A percentile compares a stretch with the other conserved stretches of the same genome.
Evolutionary conservation across 163 green algal genomes (phyloP).

Genomic region (Picocystis sp.): DNA sequence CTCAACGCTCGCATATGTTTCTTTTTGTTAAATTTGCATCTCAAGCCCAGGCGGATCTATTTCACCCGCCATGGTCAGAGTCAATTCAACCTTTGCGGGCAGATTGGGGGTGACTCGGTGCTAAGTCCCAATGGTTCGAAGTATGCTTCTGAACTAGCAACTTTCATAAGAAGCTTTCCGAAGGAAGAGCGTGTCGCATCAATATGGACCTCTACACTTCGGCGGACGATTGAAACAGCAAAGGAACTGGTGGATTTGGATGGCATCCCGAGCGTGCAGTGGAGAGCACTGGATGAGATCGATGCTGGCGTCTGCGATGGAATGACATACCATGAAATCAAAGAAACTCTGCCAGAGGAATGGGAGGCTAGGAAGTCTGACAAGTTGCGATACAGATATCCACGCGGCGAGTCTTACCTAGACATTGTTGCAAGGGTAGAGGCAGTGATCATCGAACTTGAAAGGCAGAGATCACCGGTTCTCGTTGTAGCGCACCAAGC

Average conservation of each 20-base stretch:
- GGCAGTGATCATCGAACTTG: slow-evolving; percentile 78
- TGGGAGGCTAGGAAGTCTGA: slow-evolving; percentile 51
- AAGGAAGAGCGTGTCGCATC: slow-evolving; percentile 29
- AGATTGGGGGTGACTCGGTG: slow-evolving; percentile 54
- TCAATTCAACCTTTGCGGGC: slow-evolving; percentile 51
- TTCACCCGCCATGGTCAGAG: slow-evolving; percentile 68
- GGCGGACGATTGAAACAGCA: slow-evolving; percentile 76
- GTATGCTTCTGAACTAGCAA: slow-evolving; percentile 53
- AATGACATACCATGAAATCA: slow-evolving; percentile 72
- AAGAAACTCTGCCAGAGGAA: slow-evolving; percentile 53
- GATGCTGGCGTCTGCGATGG: slow-evolving; percentile 48
- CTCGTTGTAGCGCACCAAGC: slow-evolving; percentile 75
- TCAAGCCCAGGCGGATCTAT: slow-evolving; percentile 58
- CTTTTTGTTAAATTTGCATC: slow-evolving; percentile 69
- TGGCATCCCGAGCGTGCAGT: slow-evolving; percentile 61
- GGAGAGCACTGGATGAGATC: slow-evolving; percentile 86
- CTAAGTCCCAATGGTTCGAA: slow-evolving; percentile 35
- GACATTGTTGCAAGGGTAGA: slow-evolving; percentile 78
- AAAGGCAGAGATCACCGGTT: slow-evolving; percentile 44
- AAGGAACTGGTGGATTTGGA: slow-evolving; percentile 23
- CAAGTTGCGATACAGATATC: slow-evolving; percentile 90
- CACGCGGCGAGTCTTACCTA: slow-evolving; percentile 71
- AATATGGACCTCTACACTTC: slow-evolving; percentile 80
- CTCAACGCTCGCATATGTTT: slow-evolving; percentile 83
- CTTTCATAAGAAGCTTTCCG: slow-evolving; percentile 27